These are phyloP conservation scores for Biscutella laevigata DNA, from an alignment of 441 rosid genomes.

Conservation along the genomic window DNA sequence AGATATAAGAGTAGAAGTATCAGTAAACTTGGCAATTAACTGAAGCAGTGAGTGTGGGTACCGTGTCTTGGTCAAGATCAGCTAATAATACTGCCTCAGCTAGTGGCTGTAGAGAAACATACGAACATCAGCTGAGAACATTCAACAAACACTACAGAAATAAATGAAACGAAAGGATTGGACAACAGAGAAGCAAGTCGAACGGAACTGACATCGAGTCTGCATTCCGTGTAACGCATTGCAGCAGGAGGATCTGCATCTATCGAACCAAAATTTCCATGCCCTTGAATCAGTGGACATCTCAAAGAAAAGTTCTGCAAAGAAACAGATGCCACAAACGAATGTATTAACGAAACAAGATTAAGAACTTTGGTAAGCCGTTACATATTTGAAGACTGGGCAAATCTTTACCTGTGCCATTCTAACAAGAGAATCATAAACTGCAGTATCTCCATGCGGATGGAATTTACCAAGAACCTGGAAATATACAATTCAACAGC, in stretches of 20 bases:
- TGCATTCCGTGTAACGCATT: conserved; percentile 96
- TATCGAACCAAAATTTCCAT: conserved; percentile 92
- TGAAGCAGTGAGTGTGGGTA: conserved; percentile 19
- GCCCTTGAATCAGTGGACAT: conserved; percentile 82
- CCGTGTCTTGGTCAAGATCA: conserved; percentile 81
- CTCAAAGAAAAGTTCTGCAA: conserved; percentile 78
- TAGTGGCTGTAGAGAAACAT: conserved; percentile 48
- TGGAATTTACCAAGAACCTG: conserved; percentile 96
- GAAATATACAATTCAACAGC: conserved; percentile 11
- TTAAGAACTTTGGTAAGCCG: not conserved
- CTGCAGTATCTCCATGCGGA: conserved; percentile 95
- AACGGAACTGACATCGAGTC: conserved; percentile 61
- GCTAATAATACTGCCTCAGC: conserved; percentile 80
- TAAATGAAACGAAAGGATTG: not conserved
- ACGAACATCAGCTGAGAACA: conserved; percentile 2
- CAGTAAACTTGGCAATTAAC: not conserved
- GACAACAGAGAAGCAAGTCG: not conserved
- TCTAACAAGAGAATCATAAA: conserved; percentile 86
- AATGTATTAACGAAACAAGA: not conserved
- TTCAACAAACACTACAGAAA: not conserved
- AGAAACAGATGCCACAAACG: not conserved
- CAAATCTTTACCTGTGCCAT: conserved; percentile 98
- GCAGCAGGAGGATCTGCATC: conserved; percentile 99
- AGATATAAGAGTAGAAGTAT: not conserved
- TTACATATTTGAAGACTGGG: not conserved